A percentile compares a stretch with the other conserved stretches of the same genome.
Evolutionary conservation across 2,329 filamentous ascomycete species (phyloP).

Genomic region (Cytospora mali): DNA sequence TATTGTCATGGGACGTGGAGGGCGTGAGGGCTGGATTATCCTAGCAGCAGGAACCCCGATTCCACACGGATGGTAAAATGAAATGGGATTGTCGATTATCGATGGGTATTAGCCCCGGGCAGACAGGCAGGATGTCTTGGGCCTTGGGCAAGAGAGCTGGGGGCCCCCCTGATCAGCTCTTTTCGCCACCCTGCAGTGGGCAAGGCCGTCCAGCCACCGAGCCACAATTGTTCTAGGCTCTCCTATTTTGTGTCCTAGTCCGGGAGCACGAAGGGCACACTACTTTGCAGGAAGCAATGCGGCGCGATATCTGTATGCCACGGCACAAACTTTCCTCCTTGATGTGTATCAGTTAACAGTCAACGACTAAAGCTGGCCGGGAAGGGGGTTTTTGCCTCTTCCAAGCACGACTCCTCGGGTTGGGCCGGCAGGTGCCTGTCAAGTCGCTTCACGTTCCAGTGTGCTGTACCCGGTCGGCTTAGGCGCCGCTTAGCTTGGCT

Average conservation of each 20-base stretch:
- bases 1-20: constrained; percentile 1
- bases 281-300: background rate
- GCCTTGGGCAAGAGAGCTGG: constrained; percentile 5
- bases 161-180: constrained; percentile 19
- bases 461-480: constrained; percentile 2
- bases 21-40: constrained; percentile 15
- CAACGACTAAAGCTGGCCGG: background rate
- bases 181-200: constrained; percentile 25
- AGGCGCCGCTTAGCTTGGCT: constrained; percentile 9
- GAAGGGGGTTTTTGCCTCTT: background rate
- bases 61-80: constrained; percentile 25
- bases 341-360: background rate
- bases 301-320: background rate
- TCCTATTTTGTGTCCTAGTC: constrained; percentile 4
- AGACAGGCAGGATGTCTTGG: constrained; percentile 18
- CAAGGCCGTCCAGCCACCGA: constrained; percentile 26
- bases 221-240: constrained; percentile 33
- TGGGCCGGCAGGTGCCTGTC: background rate
- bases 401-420: background rate
- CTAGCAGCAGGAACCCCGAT: constrained; percentile 22
- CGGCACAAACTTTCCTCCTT: background rate
- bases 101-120: constrained; percentile 20
- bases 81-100: constrained; percentile 27
- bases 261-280: constrained; percentile 6
- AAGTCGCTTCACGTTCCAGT: background rate